phyloP scores from a whole-genome alignment of 2,329 filamentous ascomycete genomes.

The Microdochium nivale region DNA sequence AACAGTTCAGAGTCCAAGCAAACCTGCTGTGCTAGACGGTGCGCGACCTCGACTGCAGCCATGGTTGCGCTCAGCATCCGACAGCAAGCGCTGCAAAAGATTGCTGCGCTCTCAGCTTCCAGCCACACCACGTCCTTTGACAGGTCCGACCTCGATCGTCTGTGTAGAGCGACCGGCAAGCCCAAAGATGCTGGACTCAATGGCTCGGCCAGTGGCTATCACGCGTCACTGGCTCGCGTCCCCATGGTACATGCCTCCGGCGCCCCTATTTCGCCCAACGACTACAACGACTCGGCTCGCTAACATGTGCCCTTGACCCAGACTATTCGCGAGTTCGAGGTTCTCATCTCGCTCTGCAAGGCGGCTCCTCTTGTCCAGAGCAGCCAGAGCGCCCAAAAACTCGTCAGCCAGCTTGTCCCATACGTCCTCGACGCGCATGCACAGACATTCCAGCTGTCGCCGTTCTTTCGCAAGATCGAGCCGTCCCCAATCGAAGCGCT shows the following conservation, averaged over 20 bases:
- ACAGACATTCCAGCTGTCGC: slow-evolving; percentile 71
- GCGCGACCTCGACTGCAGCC: slow-evolving; percentile 3
- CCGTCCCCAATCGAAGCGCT: slow-evolving; percentile 85
- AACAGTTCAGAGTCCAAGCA: too few relatives aligned
- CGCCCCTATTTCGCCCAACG: not conserved
- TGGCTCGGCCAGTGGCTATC: slow-evolving; percentile 32
- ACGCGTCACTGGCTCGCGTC: slow-evolving; percentile 38
- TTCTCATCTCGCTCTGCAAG: slow-evolving; percentile 84
- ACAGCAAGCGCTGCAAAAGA: slow-evolving; percentile 55
- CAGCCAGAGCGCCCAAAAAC: slow-evolving; percentile 63
- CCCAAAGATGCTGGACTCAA: slow-evolving; percentile 33
- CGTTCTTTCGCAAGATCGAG: slow-evolving; percentile 73
- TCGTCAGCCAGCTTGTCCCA: slow-evolving; percentile 69
- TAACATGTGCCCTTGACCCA: slow-evolving; percentile 23
- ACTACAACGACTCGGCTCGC: slow-evolving; percentile 3
- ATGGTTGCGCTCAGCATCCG: slow-evolving; percentile 48
- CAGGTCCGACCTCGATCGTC: slow-evolving; percentile 52
- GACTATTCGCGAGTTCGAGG: slow-evolving; percentile 86
- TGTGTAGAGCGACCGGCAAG: slow-evolving; percentile 46
- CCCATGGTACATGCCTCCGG: slow-evolving; percentile 45
- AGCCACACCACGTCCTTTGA: slow-evolving; percentile 46
- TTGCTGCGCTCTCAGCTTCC: slow-evolving; percentile 52
- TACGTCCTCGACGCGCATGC: slow-evolving; percentile 81
- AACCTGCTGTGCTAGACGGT: too few relatives aligned
- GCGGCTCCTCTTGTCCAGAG: slow-evolving; percentile 70